Base-by-base conservation (phyloP, 2,329 filamentous ascomycete species). In the Beauveria sp. region DNA sequence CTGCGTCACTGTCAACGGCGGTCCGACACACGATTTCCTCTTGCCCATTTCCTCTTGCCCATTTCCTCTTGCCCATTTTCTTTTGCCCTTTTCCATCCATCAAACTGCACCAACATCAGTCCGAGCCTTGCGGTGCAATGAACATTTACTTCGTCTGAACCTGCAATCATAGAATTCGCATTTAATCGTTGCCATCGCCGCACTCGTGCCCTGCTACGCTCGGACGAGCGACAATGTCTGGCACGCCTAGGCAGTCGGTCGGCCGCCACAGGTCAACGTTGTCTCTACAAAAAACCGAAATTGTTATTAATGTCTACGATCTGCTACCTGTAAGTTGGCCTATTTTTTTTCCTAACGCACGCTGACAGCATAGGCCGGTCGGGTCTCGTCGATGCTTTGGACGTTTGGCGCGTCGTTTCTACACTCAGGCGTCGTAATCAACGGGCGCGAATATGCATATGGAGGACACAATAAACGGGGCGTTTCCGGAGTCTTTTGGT, bases 401-500 rank as follows among this genome's bases (percentile, higher is more conserved):
- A 82, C 86, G 22, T 72, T 93, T 60, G 91, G 91, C 63, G 83
- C 87, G 51, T 90, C 87, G 5, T 84, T 96, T 40, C 82, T 95
- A 5, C 91, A 96, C 72, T 90, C 90, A 0, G 91, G 90, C 58
- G 88, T 96, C 59, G 89, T 92, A 46, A 90, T 95, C 74, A 87
- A 87, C 71, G 85, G 87, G 66, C 84, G 80, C 65, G 91, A 96
- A 77, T 96, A 95, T 71, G 91, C 91, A 24, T 96, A 91, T 69
- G 91, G 91, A 49, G 91, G 91, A 1, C 91, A 96, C 72, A 86
- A 90, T 70, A 83, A 83, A 67, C 83, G 78, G 55, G 83, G 83
- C 26, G 73, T 87, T 61, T 93, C 89, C 4, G 91, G 91, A 54
- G 90, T 96, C 9, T 96, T 95, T 76, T 92, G 86, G 86, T 93